Conservation (phyloP, 1,284 basidiomycete species). For the Serendipita sp. region DNA sequence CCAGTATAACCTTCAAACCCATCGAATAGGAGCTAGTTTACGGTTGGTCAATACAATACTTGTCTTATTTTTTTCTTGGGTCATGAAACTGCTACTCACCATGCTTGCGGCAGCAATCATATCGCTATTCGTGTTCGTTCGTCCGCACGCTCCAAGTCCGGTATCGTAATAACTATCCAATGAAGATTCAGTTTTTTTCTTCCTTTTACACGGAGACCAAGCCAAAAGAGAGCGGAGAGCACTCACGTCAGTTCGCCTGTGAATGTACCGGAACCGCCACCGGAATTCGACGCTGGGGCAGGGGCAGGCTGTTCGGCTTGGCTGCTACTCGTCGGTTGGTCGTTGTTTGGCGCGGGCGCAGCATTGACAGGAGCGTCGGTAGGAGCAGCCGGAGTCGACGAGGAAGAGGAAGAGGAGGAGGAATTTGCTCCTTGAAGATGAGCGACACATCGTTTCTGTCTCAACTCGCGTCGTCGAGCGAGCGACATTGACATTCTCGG, state of each 20-base stretch:
- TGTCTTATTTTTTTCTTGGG: too few species aligned
- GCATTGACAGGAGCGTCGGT: slow-evolving; percentile 1
- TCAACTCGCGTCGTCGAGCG: not conserved
- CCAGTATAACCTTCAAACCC: slow-evolving; percentile 2
- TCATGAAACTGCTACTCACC: too few species aligned
- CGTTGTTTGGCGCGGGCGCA: not conserved
- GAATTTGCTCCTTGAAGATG: not conserved
- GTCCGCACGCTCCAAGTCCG: slow-evolving; percentile 31
- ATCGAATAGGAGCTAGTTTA: not conserved
- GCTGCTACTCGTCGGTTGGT: slow-evolving; percentile 3
- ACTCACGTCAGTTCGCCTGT: slow-evolving; percentile 3
- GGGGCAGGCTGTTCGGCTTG: slow-evolving; percentile 10
- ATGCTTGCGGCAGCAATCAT: slow-evolving; percentile 27
- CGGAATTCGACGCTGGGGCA: slow-evolving; percentile 8
- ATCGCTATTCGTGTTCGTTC: slow-evolving; percentile 23
- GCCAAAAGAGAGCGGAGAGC: not conserved
- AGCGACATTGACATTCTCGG: not conserved
- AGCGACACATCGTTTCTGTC: not conserved
- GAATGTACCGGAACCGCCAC: not conserved
- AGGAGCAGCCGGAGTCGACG: not conserved
- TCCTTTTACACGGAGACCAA: not conserved
- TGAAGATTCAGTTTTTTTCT: slow-evolving; percentile 9
- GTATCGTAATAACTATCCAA: slow-evolving; percentile 31
- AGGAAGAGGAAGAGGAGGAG: not conserved
- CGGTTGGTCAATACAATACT: too few species aligned